Evolutionary conservation across 768 basidiomycete genomes (phyloP).

Genomic region (Rhizopogon rudus): DNA sequence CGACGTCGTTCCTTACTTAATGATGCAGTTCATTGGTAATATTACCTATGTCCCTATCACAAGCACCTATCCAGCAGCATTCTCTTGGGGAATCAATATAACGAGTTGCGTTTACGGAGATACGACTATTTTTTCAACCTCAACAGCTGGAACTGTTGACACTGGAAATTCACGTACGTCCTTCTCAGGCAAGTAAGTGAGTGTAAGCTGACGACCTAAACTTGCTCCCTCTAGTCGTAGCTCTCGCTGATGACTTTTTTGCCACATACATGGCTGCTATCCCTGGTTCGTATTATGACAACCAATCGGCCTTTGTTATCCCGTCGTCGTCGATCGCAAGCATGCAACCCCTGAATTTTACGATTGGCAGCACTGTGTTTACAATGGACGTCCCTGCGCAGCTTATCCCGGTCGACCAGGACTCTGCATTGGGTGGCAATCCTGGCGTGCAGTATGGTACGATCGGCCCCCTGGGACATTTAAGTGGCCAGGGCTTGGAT

Average conservation of each 20-base stretch:
- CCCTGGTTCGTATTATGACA: background rate
- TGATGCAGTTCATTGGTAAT: background rate
- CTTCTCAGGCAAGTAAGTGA: background rate
- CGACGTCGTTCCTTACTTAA: background rate
- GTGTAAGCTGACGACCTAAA: background rate
- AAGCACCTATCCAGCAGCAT: background rate
- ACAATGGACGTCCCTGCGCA: conserved; percentile 1
- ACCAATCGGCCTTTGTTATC: background rate
- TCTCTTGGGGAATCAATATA: background rate
- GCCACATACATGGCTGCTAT: conserved; percentile 4
- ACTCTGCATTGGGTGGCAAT: background rate
- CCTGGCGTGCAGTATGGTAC: background rate
- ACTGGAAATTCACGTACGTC: background rate
- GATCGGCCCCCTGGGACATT: background rate
- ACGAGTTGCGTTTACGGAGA: background rate
- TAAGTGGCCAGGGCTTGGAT: background rate
- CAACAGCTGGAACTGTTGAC: background rate
- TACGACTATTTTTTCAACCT: background rate
- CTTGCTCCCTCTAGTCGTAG: background rate
- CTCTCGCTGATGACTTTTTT: background rate
- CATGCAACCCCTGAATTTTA: background rate
- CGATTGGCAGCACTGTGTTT: background rate
- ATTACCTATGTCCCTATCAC: background rate
- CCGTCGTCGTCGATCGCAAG: background rate
- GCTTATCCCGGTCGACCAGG: background rate